Conservation (phyloP, 2,329 filamentous ascomycete species). For the Scedosporium apiospermum region DNA sequence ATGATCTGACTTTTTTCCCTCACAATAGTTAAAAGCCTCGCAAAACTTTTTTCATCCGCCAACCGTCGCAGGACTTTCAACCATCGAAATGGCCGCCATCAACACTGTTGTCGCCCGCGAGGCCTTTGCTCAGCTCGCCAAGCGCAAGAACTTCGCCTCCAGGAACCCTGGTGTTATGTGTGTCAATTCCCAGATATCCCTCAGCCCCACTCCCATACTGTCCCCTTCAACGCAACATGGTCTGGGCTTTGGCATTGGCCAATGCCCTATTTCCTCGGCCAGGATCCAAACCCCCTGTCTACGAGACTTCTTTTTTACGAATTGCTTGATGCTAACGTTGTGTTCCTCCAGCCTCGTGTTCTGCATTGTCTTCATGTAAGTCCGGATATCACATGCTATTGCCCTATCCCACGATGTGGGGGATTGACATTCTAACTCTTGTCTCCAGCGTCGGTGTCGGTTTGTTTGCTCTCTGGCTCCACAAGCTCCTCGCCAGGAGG, state of each 20-base stretch:
- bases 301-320: not conserved
- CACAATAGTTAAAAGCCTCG: not conserved
- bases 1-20: not conserved
- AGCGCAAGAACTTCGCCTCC: slow-evolving; percentile 6
- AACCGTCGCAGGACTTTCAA: not conserved
- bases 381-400: not conserved
- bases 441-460: not conserved
- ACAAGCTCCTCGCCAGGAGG: slow-evolving; percentile 3
- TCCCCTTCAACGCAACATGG: not conserved
- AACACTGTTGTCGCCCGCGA: slow-evolving; percentile 17
- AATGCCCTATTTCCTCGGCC: not conserved
- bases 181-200: not conserved
- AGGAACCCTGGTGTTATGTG: slow-evolving; percentile 7
- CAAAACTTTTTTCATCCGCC: not conserved
- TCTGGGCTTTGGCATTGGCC: not conserved
- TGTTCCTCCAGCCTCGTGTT: slow-evolving; percentile 2
- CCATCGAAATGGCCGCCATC: slow-evolving; percentile 22
- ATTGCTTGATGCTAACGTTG: not conserved
- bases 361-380: slow-evolving; percentile 6
- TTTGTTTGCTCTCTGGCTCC: not conserved
- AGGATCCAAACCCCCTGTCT: not conserved
- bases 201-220: not conserved
- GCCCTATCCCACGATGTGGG: not conserved
- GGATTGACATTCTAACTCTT: not conserved
- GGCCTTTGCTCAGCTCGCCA: slow-evolving; percentile 2